Base-by-base conservation (phyloP, 2,329 filamentous ascomycete genomes). In the Aspergillus sp. region DNA sequence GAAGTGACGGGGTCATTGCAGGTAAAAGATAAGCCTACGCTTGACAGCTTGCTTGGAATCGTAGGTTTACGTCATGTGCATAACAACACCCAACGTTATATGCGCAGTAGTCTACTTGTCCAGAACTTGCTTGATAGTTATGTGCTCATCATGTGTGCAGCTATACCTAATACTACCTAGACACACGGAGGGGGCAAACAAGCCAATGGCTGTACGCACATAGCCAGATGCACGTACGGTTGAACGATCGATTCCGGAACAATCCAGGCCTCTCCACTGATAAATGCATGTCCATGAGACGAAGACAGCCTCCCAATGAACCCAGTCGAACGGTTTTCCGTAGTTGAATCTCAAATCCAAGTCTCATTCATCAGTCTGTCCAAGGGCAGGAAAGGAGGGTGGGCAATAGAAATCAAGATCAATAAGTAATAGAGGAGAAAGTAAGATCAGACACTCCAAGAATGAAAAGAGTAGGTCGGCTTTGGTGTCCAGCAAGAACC, bases 341-440 rank as follows among this genome's bases (percentile, higher is more conserved):
- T 19, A 17, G 40, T 17, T 42, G 40, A 42, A 42, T 42, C 49
- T 48, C 32, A 35, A 45, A 47, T 47, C 48, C 45, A 44, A 47
- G 41, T 35, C 42, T 46, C 24, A 44, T 53, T 53, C 47, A 47
- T 44, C 51, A 53, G 45, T 53, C 44, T 53, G 51, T 47, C 43
- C 44, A 50, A 42, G 35, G 33, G 30, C 36, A 11, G 33, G 42
- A 33, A 38, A 45, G 45, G 30, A 45, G 36, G 43, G 26, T 19
- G 32, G 35, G 42, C 35, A 13, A 33, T 20, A 14, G 43, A 41
- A 47, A 20, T n/a, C 52, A 46, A 33, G 36, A 42, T 8, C 44
- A 19, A 45, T 43, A 24, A 48, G 32, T 22, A 36, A 52, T 40
- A 20, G 13, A 16, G 17, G n/a, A 16, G n/a, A 43, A 47, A 46